Evolutionary conservation across 805 yeast genomes (phyloP).

Genomic region (Debaryomyces castellii): DNA sequence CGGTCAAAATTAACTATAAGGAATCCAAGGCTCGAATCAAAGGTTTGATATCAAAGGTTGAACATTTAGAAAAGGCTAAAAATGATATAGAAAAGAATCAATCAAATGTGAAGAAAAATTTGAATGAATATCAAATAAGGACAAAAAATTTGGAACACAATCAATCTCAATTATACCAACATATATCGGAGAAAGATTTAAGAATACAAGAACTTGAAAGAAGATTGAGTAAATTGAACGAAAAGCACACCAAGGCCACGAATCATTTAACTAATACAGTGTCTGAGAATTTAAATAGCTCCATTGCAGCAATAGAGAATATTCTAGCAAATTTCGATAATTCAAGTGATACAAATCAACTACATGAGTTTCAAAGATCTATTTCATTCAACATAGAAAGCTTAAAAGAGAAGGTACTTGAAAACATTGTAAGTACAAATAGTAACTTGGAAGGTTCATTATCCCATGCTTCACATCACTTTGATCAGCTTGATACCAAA

Average conservation of each 20-base stretch:
- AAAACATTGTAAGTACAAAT: neutral
- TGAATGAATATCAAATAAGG: constrained; percentile 5
- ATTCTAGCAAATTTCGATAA: constrained; percentile 1
- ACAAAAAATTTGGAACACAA: constrained; percentile 4
- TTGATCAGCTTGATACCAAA: neutral
- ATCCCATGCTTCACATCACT: constrained; percentile 1
- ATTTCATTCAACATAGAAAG: neutral
- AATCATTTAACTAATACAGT: constrained; percentile 6
- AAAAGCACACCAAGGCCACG: constrained; percentile 7
- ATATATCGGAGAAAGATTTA: constrained; percentile 2
- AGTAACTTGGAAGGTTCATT: neutral
- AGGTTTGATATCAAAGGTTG: constrained; percentile 6
- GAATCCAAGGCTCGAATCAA: constrained; percentile 14
- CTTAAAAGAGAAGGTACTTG: neutral
- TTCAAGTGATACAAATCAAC: neutral
- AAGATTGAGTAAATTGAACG: constrained; percentile 6
- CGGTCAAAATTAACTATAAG: constrained; percentile 18
- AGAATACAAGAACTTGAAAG: constrained; percentile 5
- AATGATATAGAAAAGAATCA: constrained; percentile 3
- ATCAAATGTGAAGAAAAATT: constrained; percentile 3
- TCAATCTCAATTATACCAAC: constrained; percentile 1
- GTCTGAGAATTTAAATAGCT: constrained; percentile 4
- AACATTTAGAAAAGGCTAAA: constrained; percentile 5
- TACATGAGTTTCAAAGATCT: neutral
- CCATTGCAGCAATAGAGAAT: constrained; percentile 5